Conservation (phyloP, 1,284 basidiomycete species). For the Kalmanozyma brasiliensis region DNA sequence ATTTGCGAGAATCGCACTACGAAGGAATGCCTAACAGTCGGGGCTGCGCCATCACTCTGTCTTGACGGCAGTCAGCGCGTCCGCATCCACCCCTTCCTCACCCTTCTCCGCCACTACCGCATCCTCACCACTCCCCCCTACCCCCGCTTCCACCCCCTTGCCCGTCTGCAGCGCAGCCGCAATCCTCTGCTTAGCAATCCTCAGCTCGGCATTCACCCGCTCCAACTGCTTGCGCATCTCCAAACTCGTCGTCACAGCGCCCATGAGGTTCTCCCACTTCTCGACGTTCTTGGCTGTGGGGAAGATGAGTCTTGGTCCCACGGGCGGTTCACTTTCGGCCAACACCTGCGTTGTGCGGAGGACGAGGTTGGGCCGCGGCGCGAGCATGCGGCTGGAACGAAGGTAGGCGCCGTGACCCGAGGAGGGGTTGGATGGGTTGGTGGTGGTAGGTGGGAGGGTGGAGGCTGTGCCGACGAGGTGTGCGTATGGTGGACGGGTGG, state of each 20-base stretch:
- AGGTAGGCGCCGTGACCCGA: constrained; percentile 64
- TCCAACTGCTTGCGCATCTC: constrained; percentile 66
- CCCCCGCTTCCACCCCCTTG: background rate
- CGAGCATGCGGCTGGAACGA: constrained; percentile 63
- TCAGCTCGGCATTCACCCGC: constrained; percentile 52
- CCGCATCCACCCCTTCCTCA: background rate
- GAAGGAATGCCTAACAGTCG: too few species aligned
- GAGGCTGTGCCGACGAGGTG: constrained; percentile 65
- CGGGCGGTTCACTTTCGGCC: constrained; percentile 54
- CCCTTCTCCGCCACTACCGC: background rate
- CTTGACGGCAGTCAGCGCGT: constrained; percentile 7
- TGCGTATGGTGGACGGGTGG: constrained; percentile 57
- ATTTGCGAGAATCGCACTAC: too few species aligned
- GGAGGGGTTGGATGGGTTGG: constrained; percentile 45
- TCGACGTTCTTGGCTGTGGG: constrained; percentile 64
- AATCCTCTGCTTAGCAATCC: constrained; percentile 41
- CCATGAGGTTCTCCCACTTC: constrained; percentile 67
- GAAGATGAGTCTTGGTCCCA: constrained; percentile 61
- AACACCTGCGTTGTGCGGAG: constrained; percentile 57
- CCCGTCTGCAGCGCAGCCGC: constrained; percentile 10
- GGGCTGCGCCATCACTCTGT: too few species aligned
- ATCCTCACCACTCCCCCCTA: background rate
- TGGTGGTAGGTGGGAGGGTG: constrained; percentile 55
- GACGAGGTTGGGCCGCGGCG: constrained; percentile 58
- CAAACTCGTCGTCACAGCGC: constrained; percentile 63